Evolutionary conservation across 2,329 filamentous ascomycete genomes (phyloP).

Genomic region (Claviceps spartinae): DNA sequence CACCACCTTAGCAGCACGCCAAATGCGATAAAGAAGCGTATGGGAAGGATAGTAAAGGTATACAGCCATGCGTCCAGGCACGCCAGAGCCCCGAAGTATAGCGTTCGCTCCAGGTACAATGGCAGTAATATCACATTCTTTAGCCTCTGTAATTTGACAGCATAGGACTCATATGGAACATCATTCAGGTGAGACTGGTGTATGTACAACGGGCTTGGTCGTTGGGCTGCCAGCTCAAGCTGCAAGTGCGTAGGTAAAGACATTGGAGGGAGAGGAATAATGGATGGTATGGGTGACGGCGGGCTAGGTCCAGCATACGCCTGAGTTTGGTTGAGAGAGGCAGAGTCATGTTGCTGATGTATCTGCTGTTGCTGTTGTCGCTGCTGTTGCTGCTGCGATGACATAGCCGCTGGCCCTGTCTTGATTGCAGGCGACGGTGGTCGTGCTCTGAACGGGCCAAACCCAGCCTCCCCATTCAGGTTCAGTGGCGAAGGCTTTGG

Average conservation of each 20-base stretch:
- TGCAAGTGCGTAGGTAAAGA: constrained; percentile 52
- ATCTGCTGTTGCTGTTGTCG: neutral
- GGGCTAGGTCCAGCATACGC: constrained; percentile 17
- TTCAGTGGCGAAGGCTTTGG: constrained; percentile 30
- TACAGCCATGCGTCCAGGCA: constrained; percentile 95
- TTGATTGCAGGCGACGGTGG: constrained; percentile 12
- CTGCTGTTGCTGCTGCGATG: constrained; percentile 5
- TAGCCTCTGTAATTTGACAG: constrained; percentile 81
- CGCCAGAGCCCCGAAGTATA: constrained; percentile 78
- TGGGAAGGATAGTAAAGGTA: constrained; percentile 85
- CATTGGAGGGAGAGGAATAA: constrained; percentile 52
- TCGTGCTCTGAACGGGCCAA: constrained; percentile 5
- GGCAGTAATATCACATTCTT: constrained; percentile 80
- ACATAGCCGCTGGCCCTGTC: constrained; percentile 12
- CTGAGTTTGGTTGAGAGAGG: constrained; percentile 6
- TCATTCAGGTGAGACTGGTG: constrained; percentile 43
- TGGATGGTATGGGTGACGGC: constrained; percentile 36
- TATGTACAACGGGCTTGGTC: constrained; percentile 53
- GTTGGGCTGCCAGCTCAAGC: constrained; percentile 47
- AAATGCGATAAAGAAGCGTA: constrained; percentile 73
- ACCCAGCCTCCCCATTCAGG: constrained; percentile 22
- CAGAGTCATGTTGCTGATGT: constrained; percentile 5
- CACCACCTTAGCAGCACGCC: constrained; percentile 69
- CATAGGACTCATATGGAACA: constrained; percentile 77
- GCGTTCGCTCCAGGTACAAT: constrained; percentile 65